phyloP scores from a whole-genome alignment of 768 basidiomycete species.

The Leccinum uliginosum region DNA sequence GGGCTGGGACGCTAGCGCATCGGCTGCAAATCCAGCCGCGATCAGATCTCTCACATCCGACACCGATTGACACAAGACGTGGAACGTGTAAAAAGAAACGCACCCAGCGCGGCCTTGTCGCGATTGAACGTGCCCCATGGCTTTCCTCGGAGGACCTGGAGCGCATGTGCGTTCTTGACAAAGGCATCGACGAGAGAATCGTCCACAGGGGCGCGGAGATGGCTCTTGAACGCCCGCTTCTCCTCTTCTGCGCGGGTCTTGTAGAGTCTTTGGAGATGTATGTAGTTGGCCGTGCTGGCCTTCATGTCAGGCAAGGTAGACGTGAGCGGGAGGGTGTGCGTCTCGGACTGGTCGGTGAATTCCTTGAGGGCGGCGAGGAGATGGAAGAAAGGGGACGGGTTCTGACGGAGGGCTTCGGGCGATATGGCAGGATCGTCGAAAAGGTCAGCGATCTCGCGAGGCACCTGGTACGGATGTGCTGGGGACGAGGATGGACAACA shows the following conservation, averaged over 20 bases:
- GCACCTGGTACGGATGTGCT: slow-evolving; percentile 41
- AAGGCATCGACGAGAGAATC: slow-evolving; percentile 62
- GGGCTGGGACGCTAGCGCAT: slow-evolving; percentile 38
- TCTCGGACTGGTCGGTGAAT: slow-evolving; percentile 53
- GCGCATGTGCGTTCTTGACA: slow-evolving; percentile 74
- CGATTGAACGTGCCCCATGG: slow-evolving; percentile 55
- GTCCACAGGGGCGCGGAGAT: slow-evolving; percentile 42
- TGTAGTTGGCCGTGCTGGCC: slow-evolving; percentile 78
- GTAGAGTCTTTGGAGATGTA: slow-evolving; percentile 82
- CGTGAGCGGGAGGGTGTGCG: slow-evolving; percentile 73
- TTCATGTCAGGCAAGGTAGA: slow-evolving; percentile 95
- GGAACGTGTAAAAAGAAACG: not conserved
- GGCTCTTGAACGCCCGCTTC: slow-evolving; percentile 50
- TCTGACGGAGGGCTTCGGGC: slow-evolving; percentile 34
- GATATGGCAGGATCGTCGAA: slow-evolving; percentile 58
- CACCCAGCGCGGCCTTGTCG: slow-evolving; percentile 49
- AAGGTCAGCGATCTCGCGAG: slow-evolving; percentile 59
- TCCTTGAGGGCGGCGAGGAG: slow-evolving; percentile 69
- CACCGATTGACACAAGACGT: not conserved
- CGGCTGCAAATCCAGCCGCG: slow-evolving; percentile 29
- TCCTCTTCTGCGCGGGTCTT: slow-evolving; percentile 72
- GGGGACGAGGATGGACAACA: not conserved
- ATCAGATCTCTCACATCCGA: not conserved
- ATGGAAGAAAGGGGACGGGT: slow-evolving; percentile 70
- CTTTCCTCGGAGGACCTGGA: slow-evolving; percentile 62